Percentiles rank a stretch among this genome's conserved stretches.
These are phyloP conservation scores for Bonnemaisonia californica DNA, from an alignment of 31 red algal species.

Conservation along the genomic window DNA sequence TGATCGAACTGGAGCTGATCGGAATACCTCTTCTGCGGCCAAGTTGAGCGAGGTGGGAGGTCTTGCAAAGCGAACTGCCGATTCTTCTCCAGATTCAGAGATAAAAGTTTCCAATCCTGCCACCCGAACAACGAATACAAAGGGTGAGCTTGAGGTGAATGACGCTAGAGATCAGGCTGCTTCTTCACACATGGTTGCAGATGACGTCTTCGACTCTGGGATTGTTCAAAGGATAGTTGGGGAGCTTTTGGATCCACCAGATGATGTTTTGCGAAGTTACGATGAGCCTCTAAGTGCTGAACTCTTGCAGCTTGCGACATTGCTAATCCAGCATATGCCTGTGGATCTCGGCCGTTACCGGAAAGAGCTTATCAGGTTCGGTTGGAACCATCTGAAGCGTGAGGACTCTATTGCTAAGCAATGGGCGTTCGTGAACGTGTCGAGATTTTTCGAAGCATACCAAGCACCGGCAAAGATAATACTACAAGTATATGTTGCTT, in stretches of 20 bases:
- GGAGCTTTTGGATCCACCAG: conserved; percentile 80
- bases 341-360: conserved; percentile 78
- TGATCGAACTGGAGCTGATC: neutral
- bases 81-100: neutral
- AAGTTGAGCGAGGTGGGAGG: neutral
- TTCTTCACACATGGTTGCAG: neutral
- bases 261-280: conserved; percentile 73
- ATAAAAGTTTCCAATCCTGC: neutral
- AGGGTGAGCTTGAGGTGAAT: neutral
- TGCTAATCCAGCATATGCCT: conserved; percentile 90
- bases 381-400: conserved; percentile 97
- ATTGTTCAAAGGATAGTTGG: conserved; percentile 74
- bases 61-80: neutral
- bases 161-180: neutral
- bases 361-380: conserved; percentile 97
- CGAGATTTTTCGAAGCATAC: conserved; percentile 97
- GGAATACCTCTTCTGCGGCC: neutral
- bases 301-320: conserved; percentile 87
- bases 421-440: conserved; percentile 97
- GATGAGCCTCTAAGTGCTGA: conserved; percentile 86
- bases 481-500: conserved; percentile 96
- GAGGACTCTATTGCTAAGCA: conserved; percentile 95
- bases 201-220: conserved; percentile 47
- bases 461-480: conserved; percentile 94
- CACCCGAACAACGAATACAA: neutral